Conservation (phyloP, 495 filamentous ascomycete genomes). For the Staphylotrichum tortipilum region DNA sequence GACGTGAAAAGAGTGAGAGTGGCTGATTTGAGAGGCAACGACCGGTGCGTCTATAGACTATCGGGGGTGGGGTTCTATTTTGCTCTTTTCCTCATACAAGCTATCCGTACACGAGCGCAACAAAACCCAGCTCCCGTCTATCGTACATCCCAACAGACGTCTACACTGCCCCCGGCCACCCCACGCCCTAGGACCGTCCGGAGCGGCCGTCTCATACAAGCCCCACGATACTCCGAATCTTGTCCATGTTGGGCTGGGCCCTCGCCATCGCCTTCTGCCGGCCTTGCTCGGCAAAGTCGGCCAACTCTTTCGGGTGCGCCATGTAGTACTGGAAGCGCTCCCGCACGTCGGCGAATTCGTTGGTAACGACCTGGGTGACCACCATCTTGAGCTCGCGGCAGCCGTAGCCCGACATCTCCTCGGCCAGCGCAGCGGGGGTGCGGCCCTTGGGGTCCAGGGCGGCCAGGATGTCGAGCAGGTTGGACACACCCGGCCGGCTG, state of each 20-base stretch:
- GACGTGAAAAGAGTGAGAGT: too few species aligned
- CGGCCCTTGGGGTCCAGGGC: conserved; percentile 46
- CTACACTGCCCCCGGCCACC: too few species aligned
- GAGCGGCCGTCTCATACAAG: conserved; percentile 30
- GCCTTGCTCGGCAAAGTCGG: conserved; percentile 52
- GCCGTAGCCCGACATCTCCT: conserved; percentile 39
- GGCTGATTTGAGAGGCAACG: too few species aligned
- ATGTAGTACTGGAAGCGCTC: conserved; percentile 52
- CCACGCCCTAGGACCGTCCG: too few species aligned
- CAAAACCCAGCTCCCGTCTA: too few species aligned
- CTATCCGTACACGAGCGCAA: too few species aligned
- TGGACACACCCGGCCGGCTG: conserved; percentile 71
- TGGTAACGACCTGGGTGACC: conserved; percentile 47
- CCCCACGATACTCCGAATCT: conserved; percentile 55
- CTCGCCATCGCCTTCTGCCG: conserved; percentile 50
- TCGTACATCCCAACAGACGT: too few species aligned
- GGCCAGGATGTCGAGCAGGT: conserved; percentile 68
- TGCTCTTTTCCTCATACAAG: too few species aligned
- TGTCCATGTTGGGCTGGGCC: conserved; percentile 58
- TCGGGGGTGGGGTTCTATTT: too few species aligned
- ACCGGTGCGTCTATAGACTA: too few species aligned
- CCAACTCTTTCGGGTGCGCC: conserved; percentile 38
- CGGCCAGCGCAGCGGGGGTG: conserved; percentile 48
- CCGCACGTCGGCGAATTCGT: conserved; percentile 49
- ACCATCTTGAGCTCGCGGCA: conserved; percentile 61